Base-by-base conservation (phyloP, 2,329 filamentous ascomycete genomes). In the Fusarium tuaranense region DNA sequence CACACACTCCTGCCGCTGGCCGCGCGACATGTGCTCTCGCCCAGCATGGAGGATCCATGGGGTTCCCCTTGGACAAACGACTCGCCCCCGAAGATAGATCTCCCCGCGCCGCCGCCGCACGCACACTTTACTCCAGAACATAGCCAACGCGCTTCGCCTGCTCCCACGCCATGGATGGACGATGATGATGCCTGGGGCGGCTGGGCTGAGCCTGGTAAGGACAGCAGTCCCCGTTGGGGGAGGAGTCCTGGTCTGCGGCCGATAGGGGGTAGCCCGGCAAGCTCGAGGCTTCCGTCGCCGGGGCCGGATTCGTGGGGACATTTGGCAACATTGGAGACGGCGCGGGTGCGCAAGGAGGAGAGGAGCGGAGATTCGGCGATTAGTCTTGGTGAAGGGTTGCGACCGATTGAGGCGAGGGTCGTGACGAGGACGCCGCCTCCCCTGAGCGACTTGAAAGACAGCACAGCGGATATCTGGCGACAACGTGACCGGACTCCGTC, bases 1-100 rank as follows among this genome's bases (percentile, higher is more conserved):
- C 38, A 48, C 48, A 48, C 25, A 30, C 51, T 65, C 65, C 63
- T 62, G 36, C 65, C 48, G 70, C 70, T 48, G 70, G 69, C 71
- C 67, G 71, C 79, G 74, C 81, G 81, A 80, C 78, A 82, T 81
- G 82, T 80, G 41, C 75, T 72, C 74, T 77, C 78, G 79, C 75
- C 73, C 80, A 83, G 79, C 73, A 91, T 91, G 89, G 89, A 91
- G 81, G 88, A 91, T 88, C 89, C 89, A 78, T 91, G 89, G 89
- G 87, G 87, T 82, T 90, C 88, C 76, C 89, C 89, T 82, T 91
- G 89, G 89, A 85, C 87, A 69, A 84, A 74, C 73, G 69, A 81
- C 61, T 70, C 78, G 68, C 76, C 80, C 16, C 83, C 79, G 81
- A 87, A 77, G 73, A 79, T 78, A 78, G 79, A 82, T 69, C 76